These are phyloP conservation scores for Plasmodium gonderi DNA, from an alignment of 169 alveolate species.

Conservation along the genomic window DNA sequence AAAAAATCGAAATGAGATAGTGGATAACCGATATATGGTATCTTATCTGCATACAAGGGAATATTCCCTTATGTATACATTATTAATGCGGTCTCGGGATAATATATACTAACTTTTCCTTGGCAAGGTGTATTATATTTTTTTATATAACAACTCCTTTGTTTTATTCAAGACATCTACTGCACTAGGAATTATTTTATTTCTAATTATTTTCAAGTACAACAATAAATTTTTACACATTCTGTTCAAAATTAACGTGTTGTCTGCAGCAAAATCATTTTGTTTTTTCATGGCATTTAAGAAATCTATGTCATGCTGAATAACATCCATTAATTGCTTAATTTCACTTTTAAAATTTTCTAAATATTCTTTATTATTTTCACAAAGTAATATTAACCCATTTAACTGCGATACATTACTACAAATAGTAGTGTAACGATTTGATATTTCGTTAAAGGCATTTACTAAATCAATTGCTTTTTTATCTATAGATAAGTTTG, in stretches of 20 bases:
- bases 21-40: too few relatives aligned
- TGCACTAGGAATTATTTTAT: slow-evolving; percentile 38
- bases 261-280: slow-evolving; percentile 20
- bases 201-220: slow-evolving; percentile 54
- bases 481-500: slow-evolving; percentile 55
- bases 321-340: slow-evolving; percentile 5
- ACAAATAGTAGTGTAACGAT: slow-evolving; percentile 44
- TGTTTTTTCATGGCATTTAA: slow-evolving; percentile 41
- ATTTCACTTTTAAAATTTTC: slow-evolving; percentile 55
- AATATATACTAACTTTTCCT: neutral
- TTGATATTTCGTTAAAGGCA: slow-evolving; percentile 50
- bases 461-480: slow-evolving; percentile 54
- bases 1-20: too few relatives aligned
- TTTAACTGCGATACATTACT: slow-evolving; percentile 61
- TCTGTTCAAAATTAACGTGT: slow-evolving; percentile 37
- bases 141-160: slow-evolving; percentile 29
- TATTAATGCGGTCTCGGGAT: neutral
- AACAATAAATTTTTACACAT: slow-evolving; percentile 44
- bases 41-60: neutral
- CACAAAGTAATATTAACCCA: slow-evolving; percentile 52
- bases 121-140: neutral
- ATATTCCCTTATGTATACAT: neutral
- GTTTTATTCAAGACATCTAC: slow-evolving; percentile 40
- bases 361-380: slow-evolving; percentile 62
- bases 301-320: slow-evolving; percentile 40